Percentiles rank a stretch among this genome's conserved stretches.
Conservation (phyloP, 768 basidiomycete species). For the Tremella fuciformis region DNA sequence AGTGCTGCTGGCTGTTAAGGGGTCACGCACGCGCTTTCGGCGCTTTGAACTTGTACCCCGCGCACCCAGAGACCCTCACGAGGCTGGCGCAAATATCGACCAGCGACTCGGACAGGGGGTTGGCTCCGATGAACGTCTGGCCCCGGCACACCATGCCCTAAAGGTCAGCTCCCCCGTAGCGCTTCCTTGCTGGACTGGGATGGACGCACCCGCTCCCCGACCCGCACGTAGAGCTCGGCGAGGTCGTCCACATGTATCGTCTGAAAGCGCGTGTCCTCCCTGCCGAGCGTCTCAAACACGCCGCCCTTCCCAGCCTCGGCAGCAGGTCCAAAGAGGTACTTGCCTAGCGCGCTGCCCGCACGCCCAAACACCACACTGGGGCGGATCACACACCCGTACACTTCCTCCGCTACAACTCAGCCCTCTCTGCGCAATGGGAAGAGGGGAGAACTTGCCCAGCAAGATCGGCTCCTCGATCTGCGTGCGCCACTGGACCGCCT, state of each 20-base stretch:
- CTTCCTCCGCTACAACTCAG: slow-evolving; percentile 26
- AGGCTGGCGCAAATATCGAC: slow-evolving; percentile 55
- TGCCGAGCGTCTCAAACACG: slow-evolving; percentile 53
- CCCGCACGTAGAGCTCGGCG: slow-evolving; percentile 55
- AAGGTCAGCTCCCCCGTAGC: not conserved
- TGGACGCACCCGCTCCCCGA: slow-evolving; percentile 53
- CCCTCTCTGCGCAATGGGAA: too few relatives aligned
- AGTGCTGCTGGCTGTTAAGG: not conserved
- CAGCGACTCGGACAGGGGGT: slow-evolving; percentile 54
- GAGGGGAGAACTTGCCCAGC: slow-evolving; percentile 1
- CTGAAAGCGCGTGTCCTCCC: slow-evolving; percentile 43
- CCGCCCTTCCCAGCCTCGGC: slow-evolving; percentile 45
- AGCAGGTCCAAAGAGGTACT: slow-evolving; percentile 51
- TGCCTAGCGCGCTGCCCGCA: slow-evolving; percentile 52
- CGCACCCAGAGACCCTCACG: slow-evolving; percentile 53
- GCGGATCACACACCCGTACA: slow-evolving; percentile 58
- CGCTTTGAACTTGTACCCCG: slow-evolving; percentile 50
- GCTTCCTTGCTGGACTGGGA: not conserved
- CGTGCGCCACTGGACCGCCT: not conserved
- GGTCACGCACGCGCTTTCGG: slow-evolving; percentile 29
- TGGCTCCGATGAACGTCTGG: slow-evolving; percentile 55
- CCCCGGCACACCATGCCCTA: slow-evolving; percentile 46
- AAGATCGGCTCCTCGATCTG: slow-evolving; percentile 7
- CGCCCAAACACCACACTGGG: slow-evolving; percentile 56
- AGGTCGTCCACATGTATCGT: slow-evolving; percentile 57